Conservation (phyloP, 1,284 basidiomycete genomes). For the Leccinum variabile region DNA sequence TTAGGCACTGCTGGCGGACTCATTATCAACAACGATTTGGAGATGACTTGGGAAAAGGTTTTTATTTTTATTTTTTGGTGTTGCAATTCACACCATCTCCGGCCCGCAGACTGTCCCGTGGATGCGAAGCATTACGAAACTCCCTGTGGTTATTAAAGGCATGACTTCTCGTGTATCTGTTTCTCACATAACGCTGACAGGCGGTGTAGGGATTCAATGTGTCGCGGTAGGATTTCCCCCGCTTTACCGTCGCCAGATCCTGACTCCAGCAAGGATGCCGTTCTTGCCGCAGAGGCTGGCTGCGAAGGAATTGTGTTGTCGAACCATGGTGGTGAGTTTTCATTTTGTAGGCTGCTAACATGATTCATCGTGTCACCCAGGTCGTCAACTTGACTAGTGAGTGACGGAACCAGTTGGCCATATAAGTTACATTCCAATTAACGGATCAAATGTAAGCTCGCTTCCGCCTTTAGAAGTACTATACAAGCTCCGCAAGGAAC, state of each 20-base stretch:
- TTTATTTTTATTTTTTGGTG: neutral
- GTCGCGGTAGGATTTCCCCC: constrained; percentile 52
- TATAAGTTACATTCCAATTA: neutral
- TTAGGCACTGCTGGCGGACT: constrained; percentile 67
- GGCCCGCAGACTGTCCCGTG: constrained; percentile 67
- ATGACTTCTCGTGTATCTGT: constrained; percentile 10
- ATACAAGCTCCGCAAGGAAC: constrained; percentile 66
- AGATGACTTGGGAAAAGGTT: constrained; percentile 75
- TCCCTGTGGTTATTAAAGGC: constrained; percentile 87
- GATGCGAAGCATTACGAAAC: constrained; percentile 70
- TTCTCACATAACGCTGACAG: constrained; percentile 10
- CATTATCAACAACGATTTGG: constrained; percentile 59
- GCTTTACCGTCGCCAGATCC: constrained; percentile 1
- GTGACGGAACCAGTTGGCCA: constrained; percentile 22
- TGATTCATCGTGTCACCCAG: constrained; percentile 35
- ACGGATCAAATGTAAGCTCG: constrained; percentile 42
- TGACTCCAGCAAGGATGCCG: constrained; percentile 60
- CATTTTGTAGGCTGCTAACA: constrained; percentile 4
- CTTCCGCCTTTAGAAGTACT: constrained; percentile 76
- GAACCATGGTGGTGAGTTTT: constrained; percentile 80
- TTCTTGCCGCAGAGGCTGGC: constrained; percentile 86
- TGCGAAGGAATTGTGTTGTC: constrained; percentile 87
- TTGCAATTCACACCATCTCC: constrained; percentile 7
- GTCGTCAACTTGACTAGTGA: constrained; percentile 81
- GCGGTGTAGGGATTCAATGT: constrained; percentile 62